These are phyloP conservation scores for Neurospora sp. DNA, from an alignment of 495 filamentous ascomycete species.

Conservation along the genomic window DNA sequence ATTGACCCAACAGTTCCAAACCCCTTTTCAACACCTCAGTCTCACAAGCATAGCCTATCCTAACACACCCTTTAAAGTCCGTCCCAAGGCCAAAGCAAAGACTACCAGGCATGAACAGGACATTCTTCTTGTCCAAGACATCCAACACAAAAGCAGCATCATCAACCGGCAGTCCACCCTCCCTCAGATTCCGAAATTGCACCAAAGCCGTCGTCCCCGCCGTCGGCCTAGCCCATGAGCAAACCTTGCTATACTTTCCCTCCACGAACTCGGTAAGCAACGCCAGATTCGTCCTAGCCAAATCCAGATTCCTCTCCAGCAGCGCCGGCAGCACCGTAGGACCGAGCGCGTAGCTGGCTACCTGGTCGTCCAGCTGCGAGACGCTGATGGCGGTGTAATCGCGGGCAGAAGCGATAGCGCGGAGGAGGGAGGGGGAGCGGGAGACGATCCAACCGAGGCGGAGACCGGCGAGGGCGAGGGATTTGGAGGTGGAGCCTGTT, in stretches of 20 bases:
- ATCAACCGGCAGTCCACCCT: slow-evolving; percentile 56
- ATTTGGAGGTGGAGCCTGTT: slow-evolving; percentile 80
- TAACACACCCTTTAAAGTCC: slow-evolving; percentile 70
- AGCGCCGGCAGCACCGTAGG: slow-evolving; percentile 54
- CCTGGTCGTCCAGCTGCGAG: slow-evolving; percentile 67
- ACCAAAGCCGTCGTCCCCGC: slow-evolving; percentile 81
- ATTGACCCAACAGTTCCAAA: slow-evolving; percentile 48
- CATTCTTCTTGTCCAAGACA: slow-evolving; percentile 58
- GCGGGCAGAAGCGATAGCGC: slow-evolving; percentile 53
- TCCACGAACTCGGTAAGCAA: slow-evolving; percentile 61
- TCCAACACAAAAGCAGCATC: slow-evolving; percentile 63
- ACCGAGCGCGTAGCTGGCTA: slow-evolving; percentile 66
- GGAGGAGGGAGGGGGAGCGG: slow-evolving; percentile 50
- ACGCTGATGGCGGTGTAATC: slow-evolving; percentile 87
- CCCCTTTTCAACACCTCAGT: slow-evolving; percentile 61
- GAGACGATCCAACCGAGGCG: slow-evolving; percentile 78
- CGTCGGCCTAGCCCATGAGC: slow-evolving; percentile 63
- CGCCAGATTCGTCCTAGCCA: slow-evolving; percentile 62
- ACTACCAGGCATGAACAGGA: slow-evolving; percentile 72
- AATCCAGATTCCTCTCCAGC: slow-evolving; percentile 55
- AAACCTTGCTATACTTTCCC: slow-evolving; percentile 46
- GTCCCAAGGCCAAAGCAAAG: slow-evolving; percentile 59
- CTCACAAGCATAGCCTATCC: slow-evolving; percentile 70
- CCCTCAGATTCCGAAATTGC: slow-evolving; percentile 39
- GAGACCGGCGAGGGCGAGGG: slow-evolving; percentile 75